Evolutionary conservation across 2,329 filamentous ascomycete species (phyloP).

Genomic region (Coniochaeta pulveracea): DNA sequence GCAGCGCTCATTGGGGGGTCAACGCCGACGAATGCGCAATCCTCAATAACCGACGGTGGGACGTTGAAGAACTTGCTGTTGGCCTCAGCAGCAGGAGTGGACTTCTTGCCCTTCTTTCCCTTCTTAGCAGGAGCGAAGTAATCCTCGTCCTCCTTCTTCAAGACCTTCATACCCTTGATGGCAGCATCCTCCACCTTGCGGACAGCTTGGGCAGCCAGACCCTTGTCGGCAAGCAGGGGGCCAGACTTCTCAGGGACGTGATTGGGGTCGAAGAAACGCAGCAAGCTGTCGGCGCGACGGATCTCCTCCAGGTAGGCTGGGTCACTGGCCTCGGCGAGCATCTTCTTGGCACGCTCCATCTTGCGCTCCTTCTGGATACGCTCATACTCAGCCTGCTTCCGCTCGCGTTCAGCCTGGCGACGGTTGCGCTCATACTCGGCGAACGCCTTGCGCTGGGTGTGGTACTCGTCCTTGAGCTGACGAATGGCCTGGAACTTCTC

Average conservation of each 20-base stretch:
- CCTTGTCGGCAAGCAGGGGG: constrained; percentile 53
- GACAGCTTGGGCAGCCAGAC: constrained; percentile 66
- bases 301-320: constrained; percentile 92
- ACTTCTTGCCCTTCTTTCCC: constrained; percentile 85
- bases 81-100: constrained; percentile 40
- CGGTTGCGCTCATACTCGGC: constrained; percentile 75
- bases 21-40: constrained; percentile 73
- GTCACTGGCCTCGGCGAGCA: constrained; percentile 71
- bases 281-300: constrained; percentile 72
- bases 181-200: constrained; percentile 77
- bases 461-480: constrained; percentile 85
- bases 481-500: constrained; percentile 73
- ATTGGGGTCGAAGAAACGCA: constrained; percentile 81
- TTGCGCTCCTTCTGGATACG: constrained; percentile 59
- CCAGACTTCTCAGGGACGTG: constrained; percentile 46
- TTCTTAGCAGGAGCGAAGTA: constrained; percentile 72
- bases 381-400: constrained; percentile 70
- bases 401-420: constrained; percentile 64
- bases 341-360: constrained; percentile 63
- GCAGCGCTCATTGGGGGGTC: constrained; percentile 78
- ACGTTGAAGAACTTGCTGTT: constrained; percentile 59
- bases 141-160: constrained; percentile 82
- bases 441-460: constrained; percentile 69
- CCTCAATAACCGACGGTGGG: constrained; percentile 83
- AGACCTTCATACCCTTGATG: constrained; percentile 73